Evolutionary conservation across 2,329 filamentous ascomycete species (phyloP).

Genomic region (Claviceps africana): DNA sequence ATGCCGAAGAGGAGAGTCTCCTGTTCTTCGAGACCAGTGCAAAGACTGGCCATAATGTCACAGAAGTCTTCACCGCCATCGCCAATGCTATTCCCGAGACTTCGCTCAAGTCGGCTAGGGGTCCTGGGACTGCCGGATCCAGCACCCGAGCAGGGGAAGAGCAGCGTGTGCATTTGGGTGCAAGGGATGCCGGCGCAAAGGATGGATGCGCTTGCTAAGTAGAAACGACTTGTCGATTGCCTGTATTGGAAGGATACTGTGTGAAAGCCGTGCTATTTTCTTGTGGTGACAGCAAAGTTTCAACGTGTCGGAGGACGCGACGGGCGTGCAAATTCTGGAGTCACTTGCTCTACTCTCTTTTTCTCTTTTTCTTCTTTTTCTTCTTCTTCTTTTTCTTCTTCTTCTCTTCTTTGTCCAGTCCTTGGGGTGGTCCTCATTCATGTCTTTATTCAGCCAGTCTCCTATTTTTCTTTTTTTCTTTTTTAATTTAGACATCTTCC

Average conservation of each 20-base stretch:
- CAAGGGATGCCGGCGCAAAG: slow-evolving; percentile 62
- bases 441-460: slow-evolving; percentile 1
- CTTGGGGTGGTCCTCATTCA: background rate
- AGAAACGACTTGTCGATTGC: background rate
- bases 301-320: slow-evolving; percentile 8
- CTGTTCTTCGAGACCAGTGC: slow-evolving; percentile 97
- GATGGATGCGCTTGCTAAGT: slow-evolving; percentile 77
- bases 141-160: slow-evolving; percentile 50
- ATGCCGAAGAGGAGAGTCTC: slow-evolving; percentile 86
- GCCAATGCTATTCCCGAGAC: slow-evolving; percentile 97
- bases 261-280: slow-evolving; percentile 1
- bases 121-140: slow-evolving; percentile 48
- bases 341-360: slow-evolving; percentile 1
- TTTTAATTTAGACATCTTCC: slow-evolving; percentile 3
- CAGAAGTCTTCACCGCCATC: slow-evolving; percentile 94
- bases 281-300: slow-evolving; percentile 4
- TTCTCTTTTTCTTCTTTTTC: slow-evolving; percentile 2
- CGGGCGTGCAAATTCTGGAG: slow-evolving; percentile 9
- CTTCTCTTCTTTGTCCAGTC: background rate
- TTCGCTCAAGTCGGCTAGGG: slow-evolving; percentile 76
- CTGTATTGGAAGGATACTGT: slow-evolving; percentile 1
- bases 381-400: background rate
- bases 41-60: slow-evolving; percentile 88
- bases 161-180: slow-evolving; percentile 70
- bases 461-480: no score